phyloP scores from a whole-genome alignment of 2,329 filamentous ascomycete species.

The Neofusicoccum kwambonambiense region DNA sequence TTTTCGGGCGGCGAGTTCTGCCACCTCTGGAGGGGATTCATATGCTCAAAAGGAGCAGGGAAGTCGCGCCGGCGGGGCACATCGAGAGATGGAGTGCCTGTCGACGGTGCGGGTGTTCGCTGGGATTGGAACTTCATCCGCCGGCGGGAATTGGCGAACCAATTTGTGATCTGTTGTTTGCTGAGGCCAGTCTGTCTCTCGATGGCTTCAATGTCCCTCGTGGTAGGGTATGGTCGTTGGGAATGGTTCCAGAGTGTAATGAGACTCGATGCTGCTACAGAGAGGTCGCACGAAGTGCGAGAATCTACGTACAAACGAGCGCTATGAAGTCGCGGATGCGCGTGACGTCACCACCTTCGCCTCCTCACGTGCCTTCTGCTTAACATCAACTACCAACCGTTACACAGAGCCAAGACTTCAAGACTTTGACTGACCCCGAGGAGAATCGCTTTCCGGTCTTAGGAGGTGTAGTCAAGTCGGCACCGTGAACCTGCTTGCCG shows the following conservation, averaged over 20 bases:
- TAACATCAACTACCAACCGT: too few species aligned
- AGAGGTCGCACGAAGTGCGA: too few species aligned
- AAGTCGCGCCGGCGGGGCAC: conserved; percentile 15
- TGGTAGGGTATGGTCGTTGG: not conserved
- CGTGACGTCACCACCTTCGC: too few species aligned
- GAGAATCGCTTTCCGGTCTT: conserved; percentile 26
- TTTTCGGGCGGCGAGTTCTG: conserved; percentile 30
- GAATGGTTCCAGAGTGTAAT: conserved; percentile 24
- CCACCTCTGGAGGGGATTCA: conserved; percentile 30
- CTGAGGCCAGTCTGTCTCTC: conserved; percentile 27
- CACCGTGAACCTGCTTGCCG: too few species aligned
- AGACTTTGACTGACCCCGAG: conserved; percentile 25
- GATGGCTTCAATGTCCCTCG: conserved; percentile 24
- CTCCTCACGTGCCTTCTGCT: too few species aligned
- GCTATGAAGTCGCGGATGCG: too few species aligned
- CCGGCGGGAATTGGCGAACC: conserved; percentile 31
- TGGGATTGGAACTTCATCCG: conserved; percentile 24
- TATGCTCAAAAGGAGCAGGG: conserved; percentile 10
- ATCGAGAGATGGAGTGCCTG: not conserved
- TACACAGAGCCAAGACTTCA: conserved; percentile 29
- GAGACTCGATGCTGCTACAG: too few species aligned
- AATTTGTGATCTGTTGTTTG: conserved; percentile 28
- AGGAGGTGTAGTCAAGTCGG: not conserved
- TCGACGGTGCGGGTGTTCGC: not conserved
- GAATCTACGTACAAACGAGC: too few species aligned